Conservation (phyloP, 129 eudicot genomes). For the Pulicaria dysenterica region DNA sequence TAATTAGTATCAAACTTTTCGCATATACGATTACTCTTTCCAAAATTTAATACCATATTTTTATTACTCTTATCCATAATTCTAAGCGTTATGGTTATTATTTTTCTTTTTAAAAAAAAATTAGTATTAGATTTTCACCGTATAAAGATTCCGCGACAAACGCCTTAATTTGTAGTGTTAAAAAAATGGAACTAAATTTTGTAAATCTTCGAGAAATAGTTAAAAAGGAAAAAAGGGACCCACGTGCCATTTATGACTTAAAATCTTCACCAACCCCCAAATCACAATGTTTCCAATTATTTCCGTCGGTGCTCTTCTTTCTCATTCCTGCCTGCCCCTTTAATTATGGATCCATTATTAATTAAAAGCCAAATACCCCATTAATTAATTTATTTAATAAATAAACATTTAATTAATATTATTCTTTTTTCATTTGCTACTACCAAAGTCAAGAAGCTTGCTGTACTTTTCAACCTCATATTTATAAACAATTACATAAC, state of each 20-base stretch:
- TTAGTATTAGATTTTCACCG: neutral
- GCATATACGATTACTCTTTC: too few relatives aligned
- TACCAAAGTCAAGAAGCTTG: conserved; percentile 12
- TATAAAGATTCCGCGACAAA: conserved; percentile 18
- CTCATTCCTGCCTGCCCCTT: neutral
- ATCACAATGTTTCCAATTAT: conserved; percentile 32
- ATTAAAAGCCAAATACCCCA: conserved; percentile 6
- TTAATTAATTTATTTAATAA: neutral
- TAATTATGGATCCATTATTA: neutral
- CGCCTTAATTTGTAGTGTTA: neutral
- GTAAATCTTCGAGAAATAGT: conserved; percentile 14
- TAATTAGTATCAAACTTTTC: too few relatives aligned
- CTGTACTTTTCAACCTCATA: conserved; percentile 1
- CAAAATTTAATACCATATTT: too few relatives aligned
- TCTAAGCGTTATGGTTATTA: too few relatives aligned
- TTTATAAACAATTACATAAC: conserved; percentile 5
- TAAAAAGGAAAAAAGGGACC: conserved; percentile 7
- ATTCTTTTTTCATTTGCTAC: neutral
- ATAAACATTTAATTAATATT: neutral
- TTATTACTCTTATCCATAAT: too few relatives aligned
- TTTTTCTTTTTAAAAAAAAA: too few relatives aligned
- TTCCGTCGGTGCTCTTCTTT: conserved; percentile 31
- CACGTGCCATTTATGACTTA: neutral
- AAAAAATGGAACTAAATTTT: neutral
- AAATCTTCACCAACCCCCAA: conserved; percentile 27